phyloP scores from a whole-genome alignment of 768 basidiomycete species.

The Collybiopsis confluens region DNA sequence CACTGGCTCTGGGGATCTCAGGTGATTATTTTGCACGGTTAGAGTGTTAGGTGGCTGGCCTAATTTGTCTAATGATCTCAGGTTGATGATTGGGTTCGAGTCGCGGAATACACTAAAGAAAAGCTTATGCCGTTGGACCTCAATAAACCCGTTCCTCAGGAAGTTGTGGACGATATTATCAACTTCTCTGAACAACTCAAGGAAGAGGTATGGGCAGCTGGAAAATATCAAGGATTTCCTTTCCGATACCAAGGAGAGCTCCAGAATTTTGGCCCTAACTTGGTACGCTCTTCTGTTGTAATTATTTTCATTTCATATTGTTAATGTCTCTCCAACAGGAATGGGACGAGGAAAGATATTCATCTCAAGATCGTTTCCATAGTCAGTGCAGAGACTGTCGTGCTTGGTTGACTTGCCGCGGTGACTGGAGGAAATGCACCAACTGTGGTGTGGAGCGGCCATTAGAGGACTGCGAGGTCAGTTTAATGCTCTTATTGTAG shows the following conservation, averaged over 20 bases:
- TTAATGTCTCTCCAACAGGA: conserved; percentile 4
- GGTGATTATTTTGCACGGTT: background rate
- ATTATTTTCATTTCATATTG: background rate
- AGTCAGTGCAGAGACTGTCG: conserved; percentile 9
- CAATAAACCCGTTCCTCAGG: conserved; percentile 11
- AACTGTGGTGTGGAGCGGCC: conserved; percentile 12
- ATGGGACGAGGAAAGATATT: conserved; percentile 11
- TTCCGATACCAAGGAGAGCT: conserved; percentile 13
- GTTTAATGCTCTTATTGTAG: background rate
- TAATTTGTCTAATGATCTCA: background rate
- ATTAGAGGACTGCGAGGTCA: conserved; percentile 12
- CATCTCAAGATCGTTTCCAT: conserved; percentile 11
- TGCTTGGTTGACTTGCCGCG: conserved; percentile 12
- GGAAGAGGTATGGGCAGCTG: conserved; percentile 10
- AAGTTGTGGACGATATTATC: conserved; percentile 13
- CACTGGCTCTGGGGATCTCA: conserved; percentile 14
- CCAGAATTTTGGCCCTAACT: conserved; percentile 9
- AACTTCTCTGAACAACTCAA: conserved; percentile 12
- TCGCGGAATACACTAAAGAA: conserved; percentile 9
- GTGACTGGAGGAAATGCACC: conserved; percentile 13
- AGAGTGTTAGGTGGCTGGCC: background rate
- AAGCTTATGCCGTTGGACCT: conserved; percentile 14
- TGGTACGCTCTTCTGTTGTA: conserved; percentile 2
- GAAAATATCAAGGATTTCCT: conserved; percentile 12
- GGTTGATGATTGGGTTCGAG: conserved; percentile 13